These are phyloP conservation scores for Gliomastix tumulicola DNA, from an alignment of 2,329 filamentous ascomycete genomes.

Conservation along the genomic window DNA sequence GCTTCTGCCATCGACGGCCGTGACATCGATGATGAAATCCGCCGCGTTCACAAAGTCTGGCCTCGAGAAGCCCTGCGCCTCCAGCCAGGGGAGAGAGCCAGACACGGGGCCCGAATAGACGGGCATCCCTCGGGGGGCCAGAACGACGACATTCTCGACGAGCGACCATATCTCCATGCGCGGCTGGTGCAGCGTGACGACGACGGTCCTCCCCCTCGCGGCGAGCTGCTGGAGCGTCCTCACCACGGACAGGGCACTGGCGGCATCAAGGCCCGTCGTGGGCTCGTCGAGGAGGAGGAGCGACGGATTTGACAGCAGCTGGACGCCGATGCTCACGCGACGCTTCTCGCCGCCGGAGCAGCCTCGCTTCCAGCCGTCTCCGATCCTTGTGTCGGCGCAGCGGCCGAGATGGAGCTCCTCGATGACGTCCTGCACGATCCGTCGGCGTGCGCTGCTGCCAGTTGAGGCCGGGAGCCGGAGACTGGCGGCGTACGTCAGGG, in stretches of 20 bases:
- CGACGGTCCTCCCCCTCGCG: constrained; percentile 59
- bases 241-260: constrained; percentile 67
- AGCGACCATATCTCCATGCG: constrained; percentile 73
- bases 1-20: constrained; percentile 65
- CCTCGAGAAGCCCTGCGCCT: constrained; percentile 48
- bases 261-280: constrained; percentile 70
- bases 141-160: constrained; percentile 63
- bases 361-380: constrained; percentile 62
- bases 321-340: constrained; percentile 68
- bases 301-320: constrained; percentile 69
- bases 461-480: constrained; percentile 59
- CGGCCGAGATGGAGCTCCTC: constrained; percentile 69
- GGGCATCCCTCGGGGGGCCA: constrained; percentile 59
- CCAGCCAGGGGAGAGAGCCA: constrained; percentile 58
- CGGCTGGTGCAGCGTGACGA: constrained; percentile 71
- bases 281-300: constrained; percentile 73
- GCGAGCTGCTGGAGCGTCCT: constrained; percentile 62
- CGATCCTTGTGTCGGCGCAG: constrained; percentile 67
- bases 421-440: constrained; percentile 69
- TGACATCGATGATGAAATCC: constrained; percentile 67
- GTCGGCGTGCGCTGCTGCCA: constrained; percentile 47
- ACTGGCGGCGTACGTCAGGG: constrained; percentile 64
- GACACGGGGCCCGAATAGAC: constrained; percentile 58
- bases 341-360: constrained; percentile 75
- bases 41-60: constrained; percentile 71